Evolutionary conservation across 306 rosid species (phyloP).

Genomic region (Glycyrrhiza uralensis): DNA sequence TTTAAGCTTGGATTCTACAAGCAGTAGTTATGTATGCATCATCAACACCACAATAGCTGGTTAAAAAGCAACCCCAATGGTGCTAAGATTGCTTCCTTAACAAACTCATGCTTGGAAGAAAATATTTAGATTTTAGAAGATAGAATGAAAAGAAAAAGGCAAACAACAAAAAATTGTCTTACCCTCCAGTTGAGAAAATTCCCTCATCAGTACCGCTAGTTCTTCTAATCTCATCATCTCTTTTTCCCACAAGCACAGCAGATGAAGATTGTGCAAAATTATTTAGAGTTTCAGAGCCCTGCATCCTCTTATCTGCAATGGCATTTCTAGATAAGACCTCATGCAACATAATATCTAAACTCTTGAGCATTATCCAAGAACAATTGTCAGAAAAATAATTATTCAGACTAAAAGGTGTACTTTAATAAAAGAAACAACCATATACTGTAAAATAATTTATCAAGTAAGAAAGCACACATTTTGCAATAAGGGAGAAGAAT

Average conservation of each 20-base stretch:
- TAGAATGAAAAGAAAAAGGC: background rate
- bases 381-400: constrained; percentile 20
- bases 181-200: constrained; percentile 50
- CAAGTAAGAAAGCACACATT: constrained; percentile 26
- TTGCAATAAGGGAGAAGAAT: constrained; percentile 22
- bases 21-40: background rate
- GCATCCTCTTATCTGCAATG: constrained; percentile 85
- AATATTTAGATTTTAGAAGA: constrained; percentile 9
- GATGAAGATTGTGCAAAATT: constrained; percentile 41
- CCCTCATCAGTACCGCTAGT: constrained; percentile 31
- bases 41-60: background rate
- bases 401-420: background rate
- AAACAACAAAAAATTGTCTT: constrained; percentile 31
- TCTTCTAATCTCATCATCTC: constrained; percentile 32
- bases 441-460: constrained; percentile 3
- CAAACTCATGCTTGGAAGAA: background rate
- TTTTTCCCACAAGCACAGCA: constrained; percentile 37
- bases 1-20: background rate
- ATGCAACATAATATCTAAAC: constrained; percentile 29
- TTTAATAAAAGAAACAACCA: constrained; percentile 14
- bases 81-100: background rate
- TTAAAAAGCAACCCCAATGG: constrained; percentile 6
- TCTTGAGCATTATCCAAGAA: constrained; percentile 24
- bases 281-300: constrained; percentile 47
- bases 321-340: constrained; percentile 54